Evolutionary conservation across 2,329 filamentous ascomycete species (phyloP).

Genomic region (Nigrospora osmanthi): DNA sequence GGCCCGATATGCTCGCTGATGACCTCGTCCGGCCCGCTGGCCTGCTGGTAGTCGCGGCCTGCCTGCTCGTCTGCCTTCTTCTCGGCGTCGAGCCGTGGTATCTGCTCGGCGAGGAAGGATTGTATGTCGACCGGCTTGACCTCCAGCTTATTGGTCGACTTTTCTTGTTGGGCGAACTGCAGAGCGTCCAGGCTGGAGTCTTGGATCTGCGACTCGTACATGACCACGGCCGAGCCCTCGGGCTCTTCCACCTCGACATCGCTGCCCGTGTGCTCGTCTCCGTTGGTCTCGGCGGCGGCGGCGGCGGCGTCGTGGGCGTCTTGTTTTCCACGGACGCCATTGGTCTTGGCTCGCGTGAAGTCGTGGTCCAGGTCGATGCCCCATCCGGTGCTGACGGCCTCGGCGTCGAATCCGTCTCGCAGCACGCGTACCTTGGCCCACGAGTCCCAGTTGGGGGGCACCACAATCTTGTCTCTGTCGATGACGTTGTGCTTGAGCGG

Average conservation of each 20-base stretch:
- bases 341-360: constrained; percentile 20
- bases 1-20: constrained; percentile 81
- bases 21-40: constrained; percentile 27
- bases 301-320: not conserved
- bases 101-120: constrained; percentile 66
- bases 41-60: constrained; percentile 24
- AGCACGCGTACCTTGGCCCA: constrained; percentile 95
- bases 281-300: constrained; percentile 11
- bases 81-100: constrained; percentile 63
- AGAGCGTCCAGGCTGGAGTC: constrained; percentile 62
- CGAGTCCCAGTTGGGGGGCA: constrained; percentile 96
- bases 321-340: constrained; percentile 7
- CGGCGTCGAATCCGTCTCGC: constrained; percentile 85
- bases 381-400: constrained; percentile 80
- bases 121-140: constrained; percentile 68
- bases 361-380: constrained; percentile 67
- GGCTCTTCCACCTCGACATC: constrained; percentile 23
- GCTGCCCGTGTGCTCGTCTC: constrained; percentile 10
- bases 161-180: constrained; percentile 41
- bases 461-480: constrained; percentile 86
- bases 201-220: constrained; percentile 73
- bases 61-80: constrained; percentile 45
- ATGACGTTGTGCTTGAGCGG: constrained; percentile 85
- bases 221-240: constrained; percentile 57
- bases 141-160: constrained; percentile 43